phyloP scores from a whole-genome alignment of 2,329 filamentous ascomycete species.

The Ceratocystis huliohia region DNA sequence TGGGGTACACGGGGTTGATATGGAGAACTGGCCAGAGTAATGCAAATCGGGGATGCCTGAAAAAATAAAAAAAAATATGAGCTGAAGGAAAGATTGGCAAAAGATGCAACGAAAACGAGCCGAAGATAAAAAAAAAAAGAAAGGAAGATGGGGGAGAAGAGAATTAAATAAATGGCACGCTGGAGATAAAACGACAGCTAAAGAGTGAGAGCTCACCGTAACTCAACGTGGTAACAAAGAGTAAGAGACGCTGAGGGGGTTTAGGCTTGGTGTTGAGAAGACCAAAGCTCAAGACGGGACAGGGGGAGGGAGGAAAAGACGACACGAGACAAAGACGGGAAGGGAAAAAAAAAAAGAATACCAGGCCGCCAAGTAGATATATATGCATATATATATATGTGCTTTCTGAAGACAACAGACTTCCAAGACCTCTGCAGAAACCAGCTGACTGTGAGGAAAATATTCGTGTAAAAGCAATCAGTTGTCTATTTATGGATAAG shows the following conservation, averaged over 20 bases:
- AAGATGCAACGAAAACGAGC: conserved; percentile 24
- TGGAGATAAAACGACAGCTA: background rate
- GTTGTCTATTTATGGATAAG: background rate
- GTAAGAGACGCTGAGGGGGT: conserved; percentile 13
- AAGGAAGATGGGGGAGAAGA: conserved; percentile 13
- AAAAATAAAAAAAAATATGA: conserved; percentile 1
- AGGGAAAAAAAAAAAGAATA: conserved; percentile 8
- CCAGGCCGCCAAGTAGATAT: background rate
- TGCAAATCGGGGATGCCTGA: background rate
- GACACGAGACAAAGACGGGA: conserved; percentile 21
- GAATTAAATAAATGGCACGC: conserved; percentile 9
- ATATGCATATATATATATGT: background rate
- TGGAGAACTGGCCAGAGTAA: conserved; percentile 2
- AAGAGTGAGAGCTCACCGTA: background rate
- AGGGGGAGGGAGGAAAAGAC: conserved; percentile 19
- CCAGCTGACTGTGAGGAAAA: conserved; percentile 60
- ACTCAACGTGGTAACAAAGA: conserved; percentile 19
- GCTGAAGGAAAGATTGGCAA: conserved; percentile 11
- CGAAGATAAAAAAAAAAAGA: conserved; percentile 17
- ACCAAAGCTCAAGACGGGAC: conserved; percentile 20
- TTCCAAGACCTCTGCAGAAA: conserved; percentile 54
- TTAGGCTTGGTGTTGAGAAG: conserved; percentile 18
- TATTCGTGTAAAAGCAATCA: background rate
- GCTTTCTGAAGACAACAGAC: background rate
- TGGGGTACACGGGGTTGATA: conserved; percentile 1